Conservation (phyloP, 495 filamentous ascomycete species). For the Tuber umbilicatum region DNA sequence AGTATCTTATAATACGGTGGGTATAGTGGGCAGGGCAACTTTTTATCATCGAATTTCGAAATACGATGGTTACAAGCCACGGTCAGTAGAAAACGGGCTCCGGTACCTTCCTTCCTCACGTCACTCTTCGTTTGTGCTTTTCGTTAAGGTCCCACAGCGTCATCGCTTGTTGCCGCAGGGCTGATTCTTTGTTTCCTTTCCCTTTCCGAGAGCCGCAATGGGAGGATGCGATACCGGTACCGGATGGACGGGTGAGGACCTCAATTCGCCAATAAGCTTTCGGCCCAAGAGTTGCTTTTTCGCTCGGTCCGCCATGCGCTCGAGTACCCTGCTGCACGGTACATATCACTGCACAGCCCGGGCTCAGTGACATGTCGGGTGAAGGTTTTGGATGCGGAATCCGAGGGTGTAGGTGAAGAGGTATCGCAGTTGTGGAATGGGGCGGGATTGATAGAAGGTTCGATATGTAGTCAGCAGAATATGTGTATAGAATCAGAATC, state of each 20-base stretch:
- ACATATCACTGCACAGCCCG: not conserved
- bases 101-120: not conserved
- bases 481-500: not conserved
- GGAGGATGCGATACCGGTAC: not conserved
- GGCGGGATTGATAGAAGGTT: not conserved
- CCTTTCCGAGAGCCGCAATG: not conserved
- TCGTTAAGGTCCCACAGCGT: not conserved
- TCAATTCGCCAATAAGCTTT: not conserved
- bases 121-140: not conserved
- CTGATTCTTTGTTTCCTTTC: not conserved
- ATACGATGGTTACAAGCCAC: not conserved
- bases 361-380: not conserved
- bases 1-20: not conserved
- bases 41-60: not conserved
- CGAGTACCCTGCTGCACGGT: not conserved
- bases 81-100: not conserved
- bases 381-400: not conserved
- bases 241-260: not conserved
- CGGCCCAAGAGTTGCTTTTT: not conserved
- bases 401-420: not conserved
- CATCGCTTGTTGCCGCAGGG: conserved; percentile 1
- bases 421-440: not conserved
- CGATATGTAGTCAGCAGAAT: not conserved
- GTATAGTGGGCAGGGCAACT: not conserved
- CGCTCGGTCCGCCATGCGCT: not conserved